Percentiles rank a stretch among this genome's conserved stretches.
Evolutionary conservation across 2,329 filamentous ascomycete genomes (phyloP).

Genomic region (Purpureocillium takamizusanense): DNA sequence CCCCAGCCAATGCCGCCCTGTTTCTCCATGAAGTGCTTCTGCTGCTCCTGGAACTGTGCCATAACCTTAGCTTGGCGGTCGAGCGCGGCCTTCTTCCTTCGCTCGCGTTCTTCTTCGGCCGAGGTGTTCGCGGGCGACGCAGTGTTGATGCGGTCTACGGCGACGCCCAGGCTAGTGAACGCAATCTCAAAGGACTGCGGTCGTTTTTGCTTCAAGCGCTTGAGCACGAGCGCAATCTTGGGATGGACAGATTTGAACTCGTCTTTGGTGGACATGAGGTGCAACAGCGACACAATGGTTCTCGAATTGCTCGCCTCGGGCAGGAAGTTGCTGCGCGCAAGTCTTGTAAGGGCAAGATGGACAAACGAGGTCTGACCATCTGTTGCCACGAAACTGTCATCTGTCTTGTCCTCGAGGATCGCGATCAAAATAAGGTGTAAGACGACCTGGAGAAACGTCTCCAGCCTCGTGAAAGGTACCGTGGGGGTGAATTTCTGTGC

Average conservation of each 20-base stretch:
- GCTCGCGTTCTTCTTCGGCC: slow-evolving; percentile 64
- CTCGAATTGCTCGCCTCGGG: slow-evolving; percentile 44
- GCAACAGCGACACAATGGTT: slow-evolving; percentile 56
- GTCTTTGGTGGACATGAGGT: slow-evolving; percentile 55
- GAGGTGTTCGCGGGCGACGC: slow-evolving; percentile 66
- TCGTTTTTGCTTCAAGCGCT: slow-evolving; percentile 74
- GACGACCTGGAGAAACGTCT: slow-evolving; percentile 86
- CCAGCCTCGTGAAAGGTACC: slow-evolving; percentile 73
- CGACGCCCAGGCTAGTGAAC: slow-evolving; percentile 53
- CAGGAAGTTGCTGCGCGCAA: slow-evolving; percentile 53
- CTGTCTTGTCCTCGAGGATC: slow-evolving; percentile 67
- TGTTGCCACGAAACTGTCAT: slow-evolving; percentile 40
- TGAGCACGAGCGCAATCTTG: slow-evolving; percentile 76
- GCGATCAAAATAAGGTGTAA: slow-evolving; percentile 82
- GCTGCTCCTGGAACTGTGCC: slow-evolving; percentile 96
- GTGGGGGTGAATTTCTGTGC: slow-evolving; percentile 59
- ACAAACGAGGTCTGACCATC: slow-evolving; percentile 58
- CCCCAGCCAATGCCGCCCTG: slow-evolving; percentile 87
- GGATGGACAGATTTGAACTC: slow-evolving; percentile 76
- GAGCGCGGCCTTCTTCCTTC: slow-evolving; percentile 83
- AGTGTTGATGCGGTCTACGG: slow-evolving; percentile 72
- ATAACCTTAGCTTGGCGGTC: slow-evolving; percentile 90
- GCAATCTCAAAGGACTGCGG: slow-evolving; percentile 64
- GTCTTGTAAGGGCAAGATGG: slow-evolving; percentile 56
- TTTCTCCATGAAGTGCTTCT: slow-evolving; percentile 86